Percentiles rank a stretch among this genome's conserved stretches.
Conservation (phyloP, 2,329 filamentous ascomycete species). For the Blumeriella jaapii region DNA sequence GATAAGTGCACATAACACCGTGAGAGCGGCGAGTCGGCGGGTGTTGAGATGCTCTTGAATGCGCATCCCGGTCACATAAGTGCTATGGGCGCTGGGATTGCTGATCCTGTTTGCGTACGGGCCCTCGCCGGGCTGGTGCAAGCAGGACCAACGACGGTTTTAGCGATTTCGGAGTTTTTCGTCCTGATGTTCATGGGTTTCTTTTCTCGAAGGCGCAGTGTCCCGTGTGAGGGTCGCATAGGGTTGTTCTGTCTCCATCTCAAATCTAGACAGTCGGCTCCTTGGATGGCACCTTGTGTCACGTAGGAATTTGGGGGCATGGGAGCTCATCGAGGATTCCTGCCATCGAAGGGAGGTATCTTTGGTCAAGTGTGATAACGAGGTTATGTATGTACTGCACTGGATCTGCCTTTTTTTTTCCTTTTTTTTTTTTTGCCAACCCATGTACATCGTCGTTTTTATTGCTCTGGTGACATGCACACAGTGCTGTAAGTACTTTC, state of each 20-base stretch:
- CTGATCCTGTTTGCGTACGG: conserved; percentile 28
- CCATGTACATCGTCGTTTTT: too few species aligned
- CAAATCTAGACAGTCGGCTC: conserved; percentile 9
- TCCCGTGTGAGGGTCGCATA: too few species aligned
- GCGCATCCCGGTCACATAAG: conserved; percentile 14
- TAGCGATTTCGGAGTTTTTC: conserved; percentile 28
- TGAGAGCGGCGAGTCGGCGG: background rate
- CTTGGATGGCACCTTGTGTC: conserved; percentile 19
- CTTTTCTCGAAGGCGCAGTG: conserved; percentile 20
- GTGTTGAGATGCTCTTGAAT: too few species aligned
- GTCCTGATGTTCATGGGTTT: conserved; percentile 21
- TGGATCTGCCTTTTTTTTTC: too few species aligned
- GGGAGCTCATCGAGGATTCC: conserved; percentile 24
- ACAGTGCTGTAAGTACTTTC: too few species aligned
- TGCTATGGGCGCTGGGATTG: conserved; percentile 21
- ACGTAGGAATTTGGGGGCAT: conserved; percentile 23
- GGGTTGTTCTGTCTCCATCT: conserved; percentile 9
- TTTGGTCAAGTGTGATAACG: conserved; percentile 3
- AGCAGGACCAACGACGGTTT: conserved; percentile 26
- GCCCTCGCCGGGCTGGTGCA: conserved; percentile 29
- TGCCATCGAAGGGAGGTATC: conserved; percentile 11
- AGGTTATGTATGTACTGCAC: conserved; percentile 1
- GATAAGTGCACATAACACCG: conserved; percentile 23
- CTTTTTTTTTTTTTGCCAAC: too few species aligned
- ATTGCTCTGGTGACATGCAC: background rate